Conservation (phyloP, 2,329 filamentous ascomycete species). For the Cryphonectria naterciae region DNA sequence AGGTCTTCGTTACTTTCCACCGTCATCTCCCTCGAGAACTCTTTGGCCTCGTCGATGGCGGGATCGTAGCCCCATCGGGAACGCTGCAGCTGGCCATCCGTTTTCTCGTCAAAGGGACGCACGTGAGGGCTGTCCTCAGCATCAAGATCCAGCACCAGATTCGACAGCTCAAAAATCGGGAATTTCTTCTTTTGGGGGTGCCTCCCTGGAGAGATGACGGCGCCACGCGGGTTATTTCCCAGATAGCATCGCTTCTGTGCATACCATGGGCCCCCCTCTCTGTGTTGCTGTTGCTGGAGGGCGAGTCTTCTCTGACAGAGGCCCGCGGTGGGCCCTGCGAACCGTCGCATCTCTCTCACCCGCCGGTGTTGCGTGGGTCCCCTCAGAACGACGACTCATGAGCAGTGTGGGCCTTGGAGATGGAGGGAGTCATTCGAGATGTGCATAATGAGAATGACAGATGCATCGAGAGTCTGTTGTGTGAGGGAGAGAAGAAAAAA, state of each 20-base stretch:
- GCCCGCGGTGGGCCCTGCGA: conserved; percentile 10
- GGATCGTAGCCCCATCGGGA: conserved; percentile 37
- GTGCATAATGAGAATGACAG: not conserved
- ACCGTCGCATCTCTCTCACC: conserved; percentile 15
- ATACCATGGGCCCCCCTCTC: not conserved
- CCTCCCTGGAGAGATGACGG: not conserved
- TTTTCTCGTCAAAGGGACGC: conserved; percentile 43
- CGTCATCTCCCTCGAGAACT: conserved; percentile 39
- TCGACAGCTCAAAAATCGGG: conserved; percentile 43
- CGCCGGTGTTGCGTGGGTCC: conserved; percentile 5
- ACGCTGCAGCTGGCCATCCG: conserved; percentile 41
- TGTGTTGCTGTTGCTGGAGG: not conserved
- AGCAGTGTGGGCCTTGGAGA: conserved; percentile 12
- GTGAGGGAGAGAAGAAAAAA: not conserved
- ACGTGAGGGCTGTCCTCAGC: conserved; percentile 50
- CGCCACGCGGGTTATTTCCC: not conserved
- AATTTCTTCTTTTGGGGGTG: not conserved
- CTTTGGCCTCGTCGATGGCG: conserved; percentile 31
- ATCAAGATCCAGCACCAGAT: conserved; percentile 57
- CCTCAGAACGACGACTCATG: conserved; percentile 16
- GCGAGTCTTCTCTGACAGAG: conserved; percentile 11
- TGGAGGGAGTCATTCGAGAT: not conserved
- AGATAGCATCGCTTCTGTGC: conserved; percentile 17
- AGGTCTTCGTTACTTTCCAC: conserved; percentile 27
- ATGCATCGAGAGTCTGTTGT: not conserved